These are phyloP conservation scores for Orbilia quercus DNA, from an alignment of 2,329 filamentous ascomycete species.

Conservation along the genomic window DNA sequence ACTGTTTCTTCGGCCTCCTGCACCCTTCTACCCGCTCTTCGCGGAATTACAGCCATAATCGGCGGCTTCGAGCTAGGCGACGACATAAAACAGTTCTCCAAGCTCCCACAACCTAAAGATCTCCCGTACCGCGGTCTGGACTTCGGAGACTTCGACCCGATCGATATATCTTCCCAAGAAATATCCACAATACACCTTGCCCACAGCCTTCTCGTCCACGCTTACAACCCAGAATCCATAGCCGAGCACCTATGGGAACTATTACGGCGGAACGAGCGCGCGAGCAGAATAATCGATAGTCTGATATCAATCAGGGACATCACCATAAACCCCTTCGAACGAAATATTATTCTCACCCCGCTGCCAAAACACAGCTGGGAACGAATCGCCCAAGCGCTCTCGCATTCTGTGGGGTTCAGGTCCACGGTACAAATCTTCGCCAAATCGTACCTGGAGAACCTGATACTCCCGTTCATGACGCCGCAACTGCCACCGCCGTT, in stretches of 20 bases:
- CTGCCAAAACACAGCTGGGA: slow-evolving; percentile 24
- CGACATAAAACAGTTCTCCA: slow-evolving; percentile 18
- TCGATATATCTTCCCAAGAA: slow-evolving; percentile 23
- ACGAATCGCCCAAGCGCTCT: slow-evolving; percentile 26
- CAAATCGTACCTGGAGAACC: slow-evolving; percentile 38
- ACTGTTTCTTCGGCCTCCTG: slow-evolving; percentile 4
- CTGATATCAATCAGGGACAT: slow-evolving; percentile 9
- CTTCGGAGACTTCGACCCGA: slow-evolving; percentile 24
- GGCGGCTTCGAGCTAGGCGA: slow-evolving; percentile 36
- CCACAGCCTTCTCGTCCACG: slow-evolving; percentile 29
- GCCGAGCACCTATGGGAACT: slow-evolving; percentile 43
- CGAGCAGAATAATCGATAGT: slow-evolving; percentile 11
- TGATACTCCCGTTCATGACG: slow-evolving; percentile 51
- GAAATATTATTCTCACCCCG: slow-evolving; percentile 15
- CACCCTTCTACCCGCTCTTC: slow-evolving; percentile 27
- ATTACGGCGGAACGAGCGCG: slow-evolving; percentile 7
- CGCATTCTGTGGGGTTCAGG: slow-evolving; percentile 25
- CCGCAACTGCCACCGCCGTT: slow-evolving; percentile 28
- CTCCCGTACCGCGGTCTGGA: slow-evolving; percentile 23
- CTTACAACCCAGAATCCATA: slow-evolving; percentile 21
- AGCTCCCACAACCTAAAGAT: slow-evolving; percentile 18
- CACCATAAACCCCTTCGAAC: not conserved
- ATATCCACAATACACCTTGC: slow-evolving; percentile 30
- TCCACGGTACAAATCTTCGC: slow-evolving; percentile 15
- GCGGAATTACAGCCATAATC: slow-evolving; percentile 40